Evolutionary conservation across 2,329 filamentous ascomycete species (phyloP).

Genomic region (Bipolaris cookei): DNA sequence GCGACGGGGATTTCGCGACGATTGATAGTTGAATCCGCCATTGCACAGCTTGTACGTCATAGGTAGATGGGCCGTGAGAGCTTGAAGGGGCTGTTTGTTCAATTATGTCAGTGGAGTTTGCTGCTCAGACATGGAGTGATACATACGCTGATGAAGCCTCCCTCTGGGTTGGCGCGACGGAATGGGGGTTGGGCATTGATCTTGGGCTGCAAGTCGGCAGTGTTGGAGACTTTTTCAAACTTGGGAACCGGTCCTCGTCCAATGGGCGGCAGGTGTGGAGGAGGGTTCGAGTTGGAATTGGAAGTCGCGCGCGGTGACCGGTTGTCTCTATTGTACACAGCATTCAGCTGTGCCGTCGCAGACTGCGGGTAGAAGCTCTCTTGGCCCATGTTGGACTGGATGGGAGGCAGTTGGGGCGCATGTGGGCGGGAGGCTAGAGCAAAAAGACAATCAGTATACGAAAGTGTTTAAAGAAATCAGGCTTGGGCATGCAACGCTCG

Average conservation of each 20-base stretch:
- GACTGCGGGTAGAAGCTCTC: constrained; percentile 76
- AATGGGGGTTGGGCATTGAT: constrained; percentile 89
- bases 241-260: constrained; percentile 78
- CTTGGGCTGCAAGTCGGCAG: constrained; percentile 78
- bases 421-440: constrained; percentile 56
- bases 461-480: constrained; percentile 13
- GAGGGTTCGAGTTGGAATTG: constrained; percentile 53
- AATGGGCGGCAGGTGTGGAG: constrained; percentile 53
- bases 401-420: constrained; percentile 74
- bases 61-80: constrained; percentile 88
- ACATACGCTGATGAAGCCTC: constrained; percentile 94
- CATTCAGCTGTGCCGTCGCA: constrained; percentile 73
- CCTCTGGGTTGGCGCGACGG: constrained; percentile 91
- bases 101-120: constrained; percentile 24
- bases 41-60: constrained; percentile 99
- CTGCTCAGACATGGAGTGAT: not conserved
- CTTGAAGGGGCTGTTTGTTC: constrained; percentile 79
- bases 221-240: constrained; percentile 77
- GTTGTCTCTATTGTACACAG: constrained; percentile 63
- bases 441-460: constrained; percentile 30
- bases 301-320: constrained; percentile 55
- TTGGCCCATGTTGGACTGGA: constrained; percentile 71
- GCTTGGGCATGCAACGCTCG: constrained; percentile 12
- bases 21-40: constrained; percentile 97
- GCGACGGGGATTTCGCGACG: constrained; percentile 90